Base-by-base conservation (phyloP, 805 yeast genomes). In the Teunomyces funiuensis region DNA sequence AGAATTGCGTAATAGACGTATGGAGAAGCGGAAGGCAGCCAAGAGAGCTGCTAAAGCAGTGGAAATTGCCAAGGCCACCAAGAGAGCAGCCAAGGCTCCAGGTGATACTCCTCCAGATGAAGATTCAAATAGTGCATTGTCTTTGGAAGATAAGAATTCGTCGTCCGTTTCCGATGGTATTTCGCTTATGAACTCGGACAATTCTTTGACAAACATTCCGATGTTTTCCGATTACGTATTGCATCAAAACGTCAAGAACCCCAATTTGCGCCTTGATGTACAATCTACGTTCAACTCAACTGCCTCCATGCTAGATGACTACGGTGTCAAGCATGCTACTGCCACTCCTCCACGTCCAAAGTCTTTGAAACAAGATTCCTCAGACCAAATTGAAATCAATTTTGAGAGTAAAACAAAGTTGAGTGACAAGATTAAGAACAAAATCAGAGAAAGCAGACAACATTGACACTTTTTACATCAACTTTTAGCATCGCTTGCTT, bases 191-290 rank as follows among this genome's bases (percentile, higher is more conserved):
- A 77, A 77, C 55, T 80, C 86, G 3, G 78, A 73, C 47, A 79
- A 76, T 36, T 80, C 84, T 7, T 67, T 79, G 40, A 73, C 86
- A 2, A 80, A 83, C 55, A 73, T 83, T 30, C 88, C 89, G 2
- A 72, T 83, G 59, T 74, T 83, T 43, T 70, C 77, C 14, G 80
- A 77, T 45, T 79, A 76, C 42, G 61, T 54, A 15, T 57, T 70
- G 44, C 73, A 69, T 47, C 53, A 46, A 49, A 58, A 59, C 45
- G 61, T 57, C 17, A 54, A 52, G 36, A 54, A 58, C 36, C 50
- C 57, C 10, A 39, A 48, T 40, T 37, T 58, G 30, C 45, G 47
- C 25, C 30, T 57, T 11, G 60, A 55, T 11, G 44, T 52, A 19
- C 61, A 61, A 22, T 56, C 66, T 11, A 46, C 54, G 18, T 42